These are phyloP conservation scores for Xylariaceae sp. DNA, from an alignment of 2,329 filamentous ascomycete species.

Conservation along the genomic window DNA sequence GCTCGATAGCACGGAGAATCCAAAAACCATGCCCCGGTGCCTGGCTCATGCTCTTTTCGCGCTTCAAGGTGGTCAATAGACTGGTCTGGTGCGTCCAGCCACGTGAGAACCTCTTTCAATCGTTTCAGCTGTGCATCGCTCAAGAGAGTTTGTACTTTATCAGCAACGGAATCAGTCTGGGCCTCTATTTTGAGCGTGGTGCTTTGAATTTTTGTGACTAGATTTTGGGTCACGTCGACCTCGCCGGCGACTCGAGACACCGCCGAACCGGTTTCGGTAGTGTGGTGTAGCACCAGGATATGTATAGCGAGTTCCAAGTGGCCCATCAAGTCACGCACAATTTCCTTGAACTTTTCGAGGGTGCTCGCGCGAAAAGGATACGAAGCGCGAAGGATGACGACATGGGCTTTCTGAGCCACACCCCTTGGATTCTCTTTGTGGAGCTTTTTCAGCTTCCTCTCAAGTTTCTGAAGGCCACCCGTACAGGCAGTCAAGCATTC, in stretches of 20 bases:
- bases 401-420: not conserved
- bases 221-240: not conserved
- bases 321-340: not conserved
- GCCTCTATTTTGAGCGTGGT: not conserved
- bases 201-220: not conserved
- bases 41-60: not conserved
- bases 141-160: not conserved
- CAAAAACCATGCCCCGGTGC: not conserved
- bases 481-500: not conserved
- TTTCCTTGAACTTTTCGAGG: not conserved
- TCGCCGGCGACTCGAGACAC: not conserved
- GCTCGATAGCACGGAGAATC: not conserved
- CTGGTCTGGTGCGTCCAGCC: not conserved
- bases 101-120: not conserved
- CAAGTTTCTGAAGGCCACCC: not conserved
- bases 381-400: not conserved
- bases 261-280: not conserved
- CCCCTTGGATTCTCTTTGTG: not conserved
- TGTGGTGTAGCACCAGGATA: not conserved
- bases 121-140: not conserved
- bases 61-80: not conserved
- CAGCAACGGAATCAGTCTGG: not conserved
- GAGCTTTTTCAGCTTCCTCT: not conserved
- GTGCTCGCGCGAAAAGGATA: not conserved
- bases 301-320: not conserved